Base-by-base conservation (phyloP, 2,329 filamentous ascomycete species). In the Chaetomiaceae sp. region DNA sequence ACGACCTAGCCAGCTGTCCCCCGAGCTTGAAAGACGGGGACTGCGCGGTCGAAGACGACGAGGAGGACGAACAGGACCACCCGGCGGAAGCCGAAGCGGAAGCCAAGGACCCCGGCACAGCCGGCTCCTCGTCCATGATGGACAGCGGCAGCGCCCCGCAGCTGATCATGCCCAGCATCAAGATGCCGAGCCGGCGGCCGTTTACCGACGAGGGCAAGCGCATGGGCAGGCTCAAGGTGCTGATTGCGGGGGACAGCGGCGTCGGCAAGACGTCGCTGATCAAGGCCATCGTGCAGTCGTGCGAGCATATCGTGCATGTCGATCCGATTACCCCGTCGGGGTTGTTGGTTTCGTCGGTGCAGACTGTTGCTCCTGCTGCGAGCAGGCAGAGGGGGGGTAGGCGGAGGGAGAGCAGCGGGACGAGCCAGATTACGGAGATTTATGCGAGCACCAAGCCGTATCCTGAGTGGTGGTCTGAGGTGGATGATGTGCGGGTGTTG, bases 111-210 rank as follows among this genome's bases (percentile, higher is more conserved):
- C 25, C 12, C 15, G 22, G 22, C 6, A 34, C 17, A 38, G 43
- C 29, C 11, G 23, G 47, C 43, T 12, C 47, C 47, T 51, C 52
- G 3, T 40, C 38, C 42, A 68, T 74, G 67, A 60, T 71, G 58
- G 64, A 84, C 80, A 66, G 77, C 55, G 71, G 72, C 44, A 75
- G 69, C 57, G 77, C 75, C 37, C 87, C 87, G 22, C 91, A 97
- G 69, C 79, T 99, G n/a, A 89, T 99, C 56, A 99, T 99, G 94
- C 94, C 94, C 5, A 96, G 91, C 65, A 86, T 99, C 64, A 85
- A 83, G 57, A 94, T 99, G 82, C 92, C 94, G 3, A 88, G 83
- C 56, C 84, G 94, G 46, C 81, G 91, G 47, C 91, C 91, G 0
- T 97, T 97, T 68, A 96, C 94, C 0, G 83, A 88, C n/a, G 81